Percentiles rank a stretch among this genome's conserved stretches.
Conservation (phyloP, 805 yeast genomes). For the Candida gorgasii region DNA sequence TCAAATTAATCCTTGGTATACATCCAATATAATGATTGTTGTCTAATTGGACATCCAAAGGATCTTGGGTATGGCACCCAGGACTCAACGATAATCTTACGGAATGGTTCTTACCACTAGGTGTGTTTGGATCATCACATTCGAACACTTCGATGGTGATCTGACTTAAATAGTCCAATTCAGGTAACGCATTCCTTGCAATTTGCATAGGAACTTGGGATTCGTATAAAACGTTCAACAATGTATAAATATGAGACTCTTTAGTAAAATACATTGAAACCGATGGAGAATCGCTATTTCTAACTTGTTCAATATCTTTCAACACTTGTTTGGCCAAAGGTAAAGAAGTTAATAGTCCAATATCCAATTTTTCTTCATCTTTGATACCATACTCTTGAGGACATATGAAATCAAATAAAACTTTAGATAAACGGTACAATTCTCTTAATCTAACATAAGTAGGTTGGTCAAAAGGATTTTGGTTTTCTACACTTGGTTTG, state of each 20-base stretch:
- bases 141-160: conserved; percentile 93
- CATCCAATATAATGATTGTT: conserved; percentile 96
- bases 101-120: conserved; percentile 79
- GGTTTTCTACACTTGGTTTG: conserved; percentile 3
- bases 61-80: conserved; percentile 98
- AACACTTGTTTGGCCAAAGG: conserved; percentile 90
- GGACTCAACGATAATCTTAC: conserved; percentile 91
- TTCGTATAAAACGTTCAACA: conserved; percentile 86
- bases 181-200: conserved; percentile 93
- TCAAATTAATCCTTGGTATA: conserved; percentile 84
- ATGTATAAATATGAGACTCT: conserved; percentile 94
- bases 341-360: conserved; percentile 89
- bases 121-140: conserved; percentile 58
- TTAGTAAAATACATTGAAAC: conserved; percentile 91
- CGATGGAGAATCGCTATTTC: conserved; percentile 76
- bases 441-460: conserved; percentile 82
- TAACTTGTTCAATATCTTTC: conserved; percentile 76
- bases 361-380: conserved; percentile 91
- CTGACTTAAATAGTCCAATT: conserved; percentile 91
- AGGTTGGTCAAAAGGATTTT: conserved; percentile 68
- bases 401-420: conserved; percentile 92
- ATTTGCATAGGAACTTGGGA: conserved; percentile 93
- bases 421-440: conserved; percentile 85
- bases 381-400: conserved; percentile 99
- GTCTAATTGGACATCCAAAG: conserved; percentile 93